Conservation (phyloP, 23 red algal species). For the Porphyridium purpureum region DNA sequence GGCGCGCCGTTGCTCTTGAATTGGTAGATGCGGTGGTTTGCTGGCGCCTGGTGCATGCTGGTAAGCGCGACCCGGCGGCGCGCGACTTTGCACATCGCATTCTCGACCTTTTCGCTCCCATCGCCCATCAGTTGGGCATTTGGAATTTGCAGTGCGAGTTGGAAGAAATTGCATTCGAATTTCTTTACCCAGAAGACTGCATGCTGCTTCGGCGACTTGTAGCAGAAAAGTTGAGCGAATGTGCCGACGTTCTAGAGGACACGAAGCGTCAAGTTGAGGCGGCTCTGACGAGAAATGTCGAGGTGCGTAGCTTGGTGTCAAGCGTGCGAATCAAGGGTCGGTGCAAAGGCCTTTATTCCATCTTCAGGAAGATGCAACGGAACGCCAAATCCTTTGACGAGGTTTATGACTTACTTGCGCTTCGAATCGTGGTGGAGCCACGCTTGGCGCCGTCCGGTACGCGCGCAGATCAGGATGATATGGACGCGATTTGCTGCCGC, state of each 20-base stretch:
- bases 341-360: slow-evolving; percentile 78
- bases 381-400: slow-evolving; percentile 38
- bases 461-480: slow-evolving; percentile 16
- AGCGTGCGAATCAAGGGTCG: slow-evolving; percentile 43
- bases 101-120: slow-evolving; percentile 53
- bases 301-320: slow-evolving; percentile 12
- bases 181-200: slow-evolving; percentile 45
- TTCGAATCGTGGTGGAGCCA: slow-evolving; percentile 56
- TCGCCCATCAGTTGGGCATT: slow-evolving; percentile 67
- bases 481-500: slow-evolving; percentile 31
- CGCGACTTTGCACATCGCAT: slow-evolving; percentile 17
- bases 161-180: slow-evolving; percentile 68
- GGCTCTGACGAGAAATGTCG: slow-evolving; percentile 11
- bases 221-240: slow-evolving; percentile 31
- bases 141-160: slow-evolving; percentile 68
- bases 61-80: not conserved
- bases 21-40: slow-evolving; percentile 28
- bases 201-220: slow-evolving; percentile 29
- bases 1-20: slow-evolving; percentile 43
- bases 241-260: slow-evolving; percentile 26
- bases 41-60: slow-evolving; percentile 16
- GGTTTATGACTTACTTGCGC: slow-evolving; percentile 70
- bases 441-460: too few species aligned
- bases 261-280: slow-evolving; percentile 38
- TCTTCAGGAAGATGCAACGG: slow-evolving; percentile 71